Conservation (phyloP, 495 filamentous ascomycete species). For the Penicillium angulare region DNA sequence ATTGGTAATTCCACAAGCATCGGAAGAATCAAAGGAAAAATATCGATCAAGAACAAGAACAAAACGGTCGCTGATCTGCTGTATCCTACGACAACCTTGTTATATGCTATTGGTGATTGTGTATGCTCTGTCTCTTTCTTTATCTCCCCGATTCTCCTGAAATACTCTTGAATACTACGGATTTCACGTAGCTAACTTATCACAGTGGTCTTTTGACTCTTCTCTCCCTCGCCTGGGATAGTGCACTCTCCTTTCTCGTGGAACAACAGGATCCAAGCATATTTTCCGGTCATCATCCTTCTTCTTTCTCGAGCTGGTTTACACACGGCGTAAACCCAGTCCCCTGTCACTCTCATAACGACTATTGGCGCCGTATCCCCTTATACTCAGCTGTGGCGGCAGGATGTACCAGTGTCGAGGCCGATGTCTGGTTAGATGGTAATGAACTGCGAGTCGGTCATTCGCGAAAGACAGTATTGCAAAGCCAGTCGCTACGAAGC, state of each 20-base stretch:
- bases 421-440: slow-evolving; percentile 66
- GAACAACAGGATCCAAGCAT: not conserved
- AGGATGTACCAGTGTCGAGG: slow-evolving; percentile 66
- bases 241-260: not conserved
- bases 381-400: slow-evolving; percentile 50
- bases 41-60: not conserved
- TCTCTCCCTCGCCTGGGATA: not conserved
- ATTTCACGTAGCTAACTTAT: too few species aligned
- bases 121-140: not conserved
- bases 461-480: not conserved
- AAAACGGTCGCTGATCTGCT: not conserved
- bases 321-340: slow-evolving; percentile 13
- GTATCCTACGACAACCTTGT: not conserved
- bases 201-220: not conserved
- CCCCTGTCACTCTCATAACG: slow-evolving; percentile 62
- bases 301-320: not conserved
- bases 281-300: not conserved
- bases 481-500: slow-evolving; percentile 37
- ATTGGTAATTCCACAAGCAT: too few species aligned
- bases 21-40: not conserved
- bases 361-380: slow-evolving; percentile 61
- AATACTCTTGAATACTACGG: not conserved
- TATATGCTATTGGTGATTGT: not conserved
- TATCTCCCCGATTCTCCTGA: too few species aligned
- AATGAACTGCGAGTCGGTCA: slow-evolving; percentile 54